Percentiles rank a stretch among this genome's conserved stretches.
These are phyloP conservation scores for Asterella californica DNA, from an alignment of 225 moss, liverwort and hornwort species.

Conservation along the genomic window DNA sequence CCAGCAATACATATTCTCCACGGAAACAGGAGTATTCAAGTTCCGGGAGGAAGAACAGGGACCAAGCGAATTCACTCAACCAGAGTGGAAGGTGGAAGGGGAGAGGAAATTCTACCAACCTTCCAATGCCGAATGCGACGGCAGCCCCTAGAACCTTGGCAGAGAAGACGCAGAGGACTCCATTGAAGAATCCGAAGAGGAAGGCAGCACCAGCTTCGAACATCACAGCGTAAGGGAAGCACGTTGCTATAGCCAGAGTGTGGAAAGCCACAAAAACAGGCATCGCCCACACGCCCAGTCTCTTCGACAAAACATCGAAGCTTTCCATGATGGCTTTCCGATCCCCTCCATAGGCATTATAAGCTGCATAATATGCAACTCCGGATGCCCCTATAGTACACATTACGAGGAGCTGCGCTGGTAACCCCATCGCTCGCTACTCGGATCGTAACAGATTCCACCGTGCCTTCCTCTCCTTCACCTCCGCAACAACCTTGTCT, in stretches of 20 bases:
- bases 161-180: conserved; percentile 78
- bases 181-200: conserved; percentile 74
- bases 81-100: not conserved
- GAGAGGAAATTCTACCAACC: conserved; percentile 36
- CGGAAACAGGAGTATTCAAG: not conserved
- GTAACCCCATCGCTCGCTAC: conserved; percentile 46
- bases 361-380: conserved; percentile 48
- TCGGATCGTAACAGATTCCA: not conserved
- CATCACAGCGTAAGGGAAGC: conserved; percentile 86
- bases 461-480: not conserved
- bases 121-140: conserved; percentile 84
- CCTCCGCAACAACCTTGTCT: not conserved
- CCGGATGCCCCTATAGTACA: conserved; percentile 47
- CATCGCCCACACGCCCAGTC: conserved; percentile 76
- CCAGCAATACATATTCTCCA: not conserved
- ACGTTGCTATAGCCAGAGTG: conserved; percentile 79
- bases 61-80: not conserved
- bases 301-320: conserved; percentile 44
- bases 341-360: conserved; percentile 58
- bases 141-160: conserved; percentile 93
- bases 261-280: conserved; percentile 74
- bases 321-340: conserved; percentile 61
- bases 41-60: not conserved
- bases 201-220: conserved; percentile 89
- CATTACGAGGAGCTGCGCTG: conserved; percentile 49